Evolutionary conservation across 305 asterid species (phyloP), one percentile per base, ranked within the genome.

Genomic region (Vinca major): DNA sequence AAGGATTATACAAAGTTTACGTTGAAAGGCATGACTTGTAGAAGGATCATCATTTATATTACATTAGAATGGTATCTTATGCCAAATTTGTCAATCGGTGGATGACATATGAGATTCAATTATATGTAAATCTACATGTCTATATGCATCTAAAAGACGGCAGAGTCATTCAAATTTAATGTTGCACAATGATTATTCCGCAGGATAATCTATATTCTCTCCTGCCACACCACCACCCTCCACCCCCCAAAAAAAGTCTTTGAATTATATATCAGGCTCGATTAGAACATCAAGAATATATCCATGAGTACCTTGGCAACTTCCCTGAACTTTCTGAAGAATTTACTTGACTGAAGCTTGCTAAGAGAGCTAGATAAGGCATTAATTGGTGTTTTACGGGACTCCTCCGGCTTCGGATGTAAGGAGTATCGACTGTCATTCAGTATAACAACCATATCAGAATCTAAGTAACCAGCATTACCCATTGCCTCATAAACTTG

Each of bases 401-500:
- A 78, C 75, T 87, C 91, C 84, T 91, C 93, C 14, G 82, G 80
- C 77, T 87, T 86, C 63, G 88, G 89, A 66, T 83, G 86, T 57
- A 85, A 80, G n/a, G 92, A 79, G 65, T 89, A 90, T 66, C 72
- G 90, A 68, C 87, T 85, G 77, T 89, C 93, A 65, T 85, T 86
- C 76, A 89, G 81, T 82, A 91, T 87, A 69, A 91, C 96, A 56
- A 91, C 78, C 91, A 91, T 73, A 77, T 91, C 85, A 56, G 96
- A 87, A 79, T 91, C 96, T 81, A 91, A 74, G 79, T 83, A 89
- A 19, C 97, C 97, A 43, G 95, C 93, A 80, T 91, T 91, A 80
- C 89, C 81, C 96, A 89, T 91, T 63, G 93, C 97, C 82, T 91
- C 96, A 26, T 91, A 91, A 76, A 89, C 84, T 82, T 91, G 97